Evolutionary conservation across 1,284 basidiomycete species (phyloP).

Genomic region (Malassezia psittaci): DNA sequence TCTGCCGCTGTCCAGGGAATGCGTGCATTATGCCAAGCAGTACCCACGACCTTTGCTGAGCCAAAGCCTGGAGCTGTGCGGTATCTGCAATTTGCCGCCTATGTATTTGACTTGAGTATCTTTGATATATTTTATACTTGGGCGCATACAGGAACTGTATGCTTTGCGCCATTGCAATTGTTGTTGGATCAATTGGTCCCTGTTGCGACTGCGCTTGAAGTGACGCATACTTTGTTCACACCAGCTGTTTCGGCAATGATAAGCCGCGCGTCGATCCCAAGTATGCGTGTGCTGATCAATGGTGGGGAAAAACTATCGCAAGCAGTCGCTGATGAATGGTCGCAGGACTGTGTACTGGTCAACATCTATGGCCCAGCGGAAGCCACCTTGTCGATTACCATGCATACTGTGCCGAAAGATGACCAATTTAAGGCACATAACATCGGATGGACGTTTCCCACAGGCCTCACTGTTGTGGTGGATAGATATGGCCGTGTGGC

Average conservation of each 20-base stretch:
- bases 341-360: slow-evolving; percentile 39
- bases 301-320: slow-evolving; percentile 49
- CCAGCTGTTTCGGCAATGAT: slow-evolving; percentile 49
- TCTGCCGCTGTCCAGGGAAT: slow-evolving; percentile 43
- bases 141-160: slow-evolving; percentile 42
- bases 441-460: slow-evolving; percentile 46
- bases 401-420: slow-evolving; percentile 32
- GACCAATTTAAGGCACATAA: slow-evolving; percentile 48
- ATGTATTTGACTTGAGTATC: slow-evolving; percentile 47
- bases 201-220: slow-evolving; percentile 32
- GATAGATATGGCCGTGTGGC: slow-evolving; percentile 35
- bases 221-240: slow-evolving; percentile 45
- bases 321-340: slow-evolving; percentile 48
- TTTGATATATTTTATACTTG: slow-evolving; percentile 47
- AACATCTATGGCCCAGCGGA: slow-evolving; percentile 47
- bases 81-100: slow-evolving; percentile 47
- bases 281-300: slow-evolving; percentile 47
- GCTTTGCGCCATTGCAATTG: slow-evolving; percentile 32
- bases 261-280: slow-evolving; percentile 34
- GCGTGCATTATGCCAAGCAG: slow-evolving; percentile 38
- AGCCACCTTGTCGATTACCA: slow-evolving; percentile 44
- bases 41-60: slow-evolving; percentile 21
- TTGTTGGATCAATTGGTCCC: slow-evolving; percentile 34
- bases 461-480: slow-evolving; percentile 41
- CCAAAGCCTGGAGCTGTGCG: slow-evolving; percentile 22